Percentiles rank a stretch among this genome's conserved stretches.
Conservation (phyloP, 2,329 filamentous ascomycete species). For the Hymenoscyphus linearis region DNA sequence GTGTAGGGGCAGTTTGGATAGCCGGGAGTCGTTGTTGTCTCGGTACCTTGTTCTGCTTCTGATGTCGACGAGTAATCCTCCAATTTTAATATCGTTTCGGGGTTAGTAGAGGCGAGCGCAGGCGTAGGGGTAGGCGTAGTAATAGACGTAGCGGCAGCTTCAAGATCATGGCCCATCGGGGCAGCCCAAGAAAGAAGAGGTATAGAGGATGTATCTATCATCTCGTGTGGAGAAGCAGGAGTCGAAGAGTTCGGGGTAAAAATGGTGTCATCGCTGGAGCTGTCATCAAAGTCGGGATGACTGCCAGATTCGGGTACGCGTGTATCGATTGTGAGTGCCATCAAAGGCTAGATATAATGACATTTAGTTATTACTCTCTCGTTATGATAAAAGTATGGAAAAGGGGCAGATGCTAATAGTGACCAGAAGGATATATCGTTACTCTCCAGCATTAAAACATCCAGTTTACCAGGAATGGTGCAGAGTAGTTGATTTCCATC, state of each 20-base stretch:
- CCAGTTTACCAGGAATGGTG: neutral
- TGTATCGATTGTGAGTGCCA: neutral
- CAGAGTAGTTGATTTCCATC: no score
- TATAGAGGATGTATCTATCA: neutral
- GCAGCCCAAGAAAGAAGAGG: neutral
- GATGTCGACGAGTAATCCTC: neutral
- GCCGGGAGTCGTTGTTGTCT: neutral
- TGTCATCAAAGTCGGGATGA: neutral
- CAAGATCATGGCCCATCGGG: neutral
- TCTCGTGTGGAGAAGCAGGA: neutral
- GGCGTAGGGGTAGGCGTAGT: neutral
- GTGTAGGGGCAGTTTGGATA: neutral
- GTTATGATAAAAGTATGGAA: neutral
- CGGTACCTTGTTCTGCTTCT: neutral
- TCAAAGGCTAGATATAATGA: neutral
- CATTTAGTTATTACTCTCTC: neutral
- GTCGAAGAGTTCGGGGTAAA: neutral
- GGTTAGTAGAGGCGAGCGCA: neutral
- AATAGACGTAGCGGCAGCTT: neutral
- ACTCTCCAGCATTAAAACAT: neutral
- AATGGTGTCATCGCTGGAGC: neutral
- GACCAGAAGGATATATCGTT: neutral
- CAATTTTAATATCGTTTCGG: neutral
- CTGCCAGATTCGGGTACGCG: neutral
- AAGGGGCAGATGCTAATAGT: neutral